Percentiles rank a stretch among this genome's conserved stretches.
Evolutionary conservation across 2,329 filamentous ascomycete genomes (phyloP).

Genomic region (Arthrobotrys iridis): DNA sequence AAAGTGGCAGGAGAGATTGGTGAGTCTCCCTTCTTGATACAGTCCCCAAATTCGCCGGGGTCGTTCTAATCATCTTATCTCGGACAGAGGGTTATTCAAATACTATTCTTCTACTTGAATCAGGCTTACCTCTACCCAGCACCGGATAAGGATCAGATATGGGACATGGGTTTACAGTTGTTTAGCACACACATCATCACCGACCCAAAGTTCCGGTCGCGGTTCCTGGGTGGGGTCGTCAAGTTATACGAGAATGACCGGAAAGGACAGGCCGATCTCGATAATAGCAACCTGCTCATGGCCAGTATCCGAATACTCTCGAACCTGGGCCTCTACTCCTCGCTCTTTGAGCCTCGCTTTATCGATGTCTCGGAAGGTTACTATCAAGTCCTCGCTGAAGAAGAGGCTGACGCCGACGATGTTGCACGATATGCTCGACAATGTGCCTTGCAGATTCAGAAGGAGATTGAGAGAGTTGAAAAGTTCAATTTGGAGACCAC

Average conservation of each 20-base stretch:
- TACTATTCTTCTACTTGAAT: slow-evolving; percentile 93
- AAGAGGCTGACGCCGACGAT: slow-evolving; percentile 69
- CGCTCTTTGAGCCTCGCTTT: slow-evolving; percentile 80
- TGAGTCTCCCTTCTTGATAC: slow-evolving; percentile 62
- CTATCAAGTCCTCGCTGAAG: slow-evolving; percentile 75
- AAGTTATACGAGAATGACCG: slow-evolving; percentile 79
- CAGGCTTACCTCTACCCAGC: slow-evolving; percentile 84
- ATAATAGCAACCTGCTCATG: slow-evolving; percentile 74
- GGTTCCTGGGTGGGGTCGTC: slow-evolving; percentile 76
- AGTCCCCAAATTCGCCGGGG: not conserved
- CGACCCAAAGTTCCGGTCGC: slow-evolving; percentile 66
- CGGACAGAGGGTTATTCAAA: slow-evolving; percentile 76
- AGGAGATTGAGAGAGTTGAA: slow-evolving; percentile 80
- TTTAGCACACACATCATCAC: slow-evolving; percentile 74
- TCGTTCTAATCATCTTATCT: slow-evolving; percentile 33
- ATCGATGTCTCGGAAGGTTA: slow-evolving; percentile 74
- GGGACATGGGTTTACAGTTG: slow-evolving; percentile 79
- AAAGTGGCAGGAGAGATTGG: slow-evolving; percentile 80
- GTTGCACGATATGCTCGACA: slow-evolving; percentile 80
- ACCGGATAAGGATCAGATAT: slow-evolving; percentile 72
- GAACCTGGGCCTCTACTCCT: slow-evolving; percentile 81
- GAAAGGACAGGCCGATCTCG: slow-evolving; percentile 65
- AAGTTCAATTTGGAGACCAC: slow-evolving; percentile 82
- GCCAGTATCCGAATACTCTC: slow-evolving; percentile 84
- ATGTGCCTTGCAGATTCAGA: slow-evolving; percentile 74